phyloP scores from a whole-genome alignment of 75 land plant genomes.

The Selaginella moellendorffii region DNA sequence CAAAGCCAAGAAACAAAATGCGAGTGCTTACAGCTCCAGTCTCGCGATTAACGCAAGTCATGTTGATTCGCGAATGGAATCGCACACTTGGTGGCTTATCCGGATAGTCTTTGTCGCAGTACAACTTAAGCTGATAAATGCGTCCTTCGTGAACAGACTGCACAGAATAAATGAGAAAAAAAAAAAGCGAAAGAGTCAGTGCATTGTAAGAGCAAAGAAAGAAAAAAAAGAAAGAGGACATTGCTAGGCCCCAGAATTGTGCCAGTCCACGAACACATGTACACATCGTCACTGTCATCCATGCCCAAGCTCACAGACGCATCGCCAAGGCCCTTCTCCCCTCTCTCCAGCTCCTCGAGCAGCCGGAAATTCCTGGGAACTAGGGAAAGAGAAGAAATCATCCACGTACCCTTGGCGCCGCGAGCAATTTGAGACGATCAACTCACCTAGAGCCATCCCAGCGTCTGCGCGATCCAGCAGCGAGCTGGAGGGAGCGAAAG shows the following conservation, averaged over 20 bases:
- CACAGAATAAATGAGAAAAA: conserved; percentile 1
- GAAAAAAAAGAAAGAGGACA: conserved; percentile 20
- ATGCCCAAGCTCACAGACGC: conserved; percentile 78
- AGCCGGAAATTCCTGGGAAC: conserved; percentile 60
- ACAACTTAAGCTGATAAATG: conserved; percentile 63
- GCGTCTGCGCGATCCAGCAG: not conserved
- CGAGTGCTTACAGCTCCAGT: conserved; percentile 70
- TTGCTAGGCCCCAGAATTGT: conserved; percentile 65
- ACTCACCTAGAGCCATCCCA: not conserved
- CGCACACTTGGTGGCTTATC: conserved; percentile 57
- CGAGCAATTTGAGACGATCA: too few relatives aligned
- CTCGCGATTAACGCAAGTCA: conserved; percentile 68
- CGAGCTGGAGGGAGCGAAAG: too few relatives aligned
- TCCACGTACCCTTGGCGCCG: too few relatives aligned
- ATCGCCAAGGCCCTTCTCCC: conserved; percentile 82
- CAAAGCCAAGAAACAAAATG: too few relatives aligned
- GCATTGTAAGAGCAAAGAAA: not conserved
- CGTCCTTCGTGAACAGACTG: conserved; percentile 85
- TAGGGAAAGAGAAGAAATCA: conserved; percentile 10
- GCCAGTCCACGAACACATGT: conserved; percentile 77
- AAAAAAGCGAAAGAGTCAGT: conserved; percentile 1
- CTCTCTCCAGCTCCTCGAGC: conserved; percentile 76
- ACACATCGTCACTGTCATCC: conserved; percentile 74
- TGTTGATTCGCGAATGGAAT: conserved; percentile 59
- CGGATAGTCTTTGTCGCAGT: conserved; percentile 75